Base-by-base conservation (phyloP, 306 rosid genomes). In the Dalbergia cultrata region DNA sequence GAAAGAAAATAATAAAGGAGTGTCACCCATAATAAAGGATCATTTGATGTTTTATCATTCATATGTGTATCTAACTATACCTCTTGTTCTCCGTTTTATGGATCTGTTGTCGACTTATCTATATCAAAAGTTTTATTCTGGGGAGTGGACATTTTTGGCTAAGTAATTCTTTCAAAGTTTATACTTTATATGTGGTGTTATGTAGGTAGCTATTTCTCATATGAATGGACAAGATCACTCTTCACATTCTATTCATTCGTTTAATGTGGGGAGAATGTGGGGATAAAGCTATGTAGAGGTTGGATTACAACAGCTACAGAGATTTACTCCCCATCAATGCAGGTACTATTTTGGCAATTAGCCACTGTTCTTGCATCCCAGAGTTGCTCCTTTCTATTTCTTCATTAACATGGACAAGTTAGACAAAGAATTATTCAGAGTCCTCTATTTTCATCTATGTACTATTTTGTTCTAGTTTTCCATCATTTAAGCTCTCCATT, bases 271-370 rank as follows among this genome's bases (percentile, higher is more conserved):
- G 59, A 95, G 94, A 89, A 87, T 87, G 95, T n/a, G n/a, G 91
- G 97, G 88, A 91, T 93, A 87, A 95, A 95, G 86, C 92, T 95
- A 22, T 86, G 89, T 58, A 86, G 99, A 87, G 99, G 97, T 63
- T 95, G 99, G 99, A 95, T 95, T 76, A 93, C 99, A 26, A 95
- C 93, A 85, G 89, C 99, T 65, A 90, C 97, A 80, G 99, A 95
- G 84, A 95, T 81, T 81, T 95, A 95, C 86, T 93, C 97, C 62
- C 85, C 92, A 43, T 79, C 93, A 43, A 93, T 95, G 99, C 99
- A 88, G 95, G 99, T 90, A 88, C 41, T n/a, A 61, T 45, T 44
- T 4, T 63, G 22, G 22, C 22, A 21, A 21, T 21, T 21, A 21
- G 22, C 22, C 22, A 21, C 22, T 21, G 22, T 21, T 21, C 22